Base-by-base conservation (phyloP, 257 asterid genomes). In the Primulina tabacum region DNA sequence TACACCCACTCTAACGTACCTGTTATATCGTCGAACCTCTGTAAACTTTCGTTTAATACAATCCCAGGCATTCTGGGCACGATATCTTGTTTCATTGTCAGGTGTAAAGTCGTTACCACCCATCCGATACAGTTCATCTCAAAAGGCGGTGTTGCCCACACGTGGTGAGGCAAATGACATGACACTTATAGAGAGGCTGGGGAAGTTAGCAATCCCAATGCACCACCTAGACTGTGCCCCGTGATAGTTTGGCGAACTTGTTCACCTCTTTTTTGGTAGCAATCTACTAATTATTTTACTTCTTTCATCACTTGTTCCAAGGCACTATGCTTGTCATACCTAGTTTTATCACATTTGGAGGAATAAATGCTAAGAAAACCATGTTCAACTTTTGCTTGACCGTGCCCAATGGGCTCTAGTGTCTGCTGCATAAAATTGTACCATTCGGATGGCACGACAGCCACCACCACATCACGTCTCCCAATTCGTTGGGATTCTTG, bases 1-100 rank as follows among this genome's bases (percentile, higher is more conserved):
- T 90, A 90, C 1, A 90, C 81, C 97, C 96, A 88, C 67, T 86
- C 96, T n/a, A 88, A 53, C n/a, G 93, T 57, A 29, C 97, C 92
- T 0, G 89, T 90, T 20, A 88, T 29, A 69, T 88, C 93, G 5
- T 86, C 94, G n/a, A 88, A 88, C 18, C 74, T 81, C 24, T 90
- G 94, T 14, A 90, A 47, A n/a, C 94, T 81, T 75, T 90, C 96
- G 32, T 90, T 90, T 0, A 90, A 78, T 0, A 90, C 77, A 1
- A 90, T 79, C 8, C 96, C 94, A 0, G 94, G 96, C 97, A 86
- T 88, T 7, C 77, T 70, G 0, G 92, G 97, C 30, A 90, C 96
- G 1, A 86, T 64, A 28, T 90, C 97, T 26, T 90, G 96, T n/a
- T 82, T 88, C 1, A 74, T 1, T 1, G 90, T 86, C 2, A 90